phyloP scores from a whole-genome alignment of 768 basidiomycete genomes.

The Suillus variegatus region DNA sequence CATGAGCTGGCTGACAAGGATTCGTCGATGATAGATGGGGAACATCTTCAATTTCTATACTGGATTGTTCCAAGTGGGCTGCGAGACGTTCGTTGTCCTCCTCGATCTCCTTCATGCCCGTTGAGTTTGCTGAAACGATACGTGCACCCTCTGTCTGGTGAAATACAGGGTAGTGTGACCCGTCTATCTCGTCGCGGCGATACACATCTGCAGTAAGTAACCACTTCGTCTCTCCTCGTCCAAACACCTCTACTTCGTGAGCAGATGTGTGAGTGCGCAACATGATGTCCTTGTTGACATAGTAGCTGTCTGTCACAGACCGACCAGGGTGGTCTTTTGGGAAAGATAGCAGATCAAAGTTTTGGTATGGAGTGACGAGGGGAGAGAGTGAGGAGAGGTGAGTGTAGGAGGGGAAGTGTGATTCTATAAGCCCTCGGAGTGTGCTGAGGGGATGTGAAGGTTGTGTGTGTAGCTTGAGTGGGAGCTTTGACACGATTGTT shows the following conservation, averaged over 20 bases:
- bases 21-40: constrained; percentile 74
- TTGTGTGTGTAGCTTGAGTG: constrained; percentile 71
- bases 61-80: constrained; percentile 60
- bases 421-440: constrained; percentile 80
- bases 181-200: constrained; percentile 96
- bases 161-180: constrained; percentile 95
- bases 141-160: constrained; percentile 97
- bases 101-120: constrained; percentile 61
- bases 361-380: constrained; percentile 85
- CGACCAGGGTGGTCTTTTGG: constrained; percentile 92
- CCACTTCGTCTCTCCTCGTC: constrained; percentile 76
- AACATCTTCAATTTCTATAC: constrained; percentile 87
- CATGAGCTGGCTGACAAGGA: constrained; percentile 78
- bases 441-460: constrained; percentile 85
- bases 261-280: constrained; percentile 98
- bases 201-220: constrained; percentile 96
- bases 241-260: constrained; percentile 93
- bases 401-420: constrained; percentile 75
- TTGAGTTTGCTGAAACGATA: constrained; percentile 64
- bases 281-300: constrained; percentile 88
- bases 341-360: constrained; percentile 97
- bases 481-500: constrained; percentile 80
- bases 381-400: constrained; percentile 82
- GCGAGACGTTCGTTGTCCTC: constrained; percentile 71
- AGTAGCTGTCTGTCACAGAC: constrained; percentile 90